Evolutionary conservation across 371 early-diverging fungal species (phyloP).

Genomic region (Gilbertella persicaria): DNA sequence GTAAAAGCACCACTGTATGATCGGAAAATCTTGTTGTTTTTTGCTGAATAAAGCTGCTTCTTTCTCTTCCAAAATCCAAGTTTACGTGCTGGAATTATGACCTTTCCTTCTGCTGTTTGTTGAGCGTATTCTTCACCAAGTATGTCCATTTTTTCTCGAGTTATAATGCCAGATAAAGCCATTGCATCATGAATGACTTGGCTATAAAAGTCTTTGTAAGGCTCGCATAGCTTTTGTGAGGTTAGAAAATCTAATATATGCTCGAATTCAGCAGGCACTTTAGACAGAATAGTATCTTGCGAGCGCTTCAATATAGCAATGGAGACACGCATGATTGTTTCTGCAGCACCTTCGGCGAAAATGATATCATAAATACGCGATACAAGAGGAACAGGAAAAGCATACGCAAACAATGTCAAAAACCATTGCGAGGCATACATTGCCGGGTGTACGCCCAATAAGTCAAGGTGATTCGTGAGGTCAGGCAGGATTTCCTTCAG

Average conservation of each 20-base stretch:
- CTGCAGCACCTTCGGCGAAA: constrained; percentile 84
- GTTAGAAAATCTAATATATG: constrained; percentile 74
- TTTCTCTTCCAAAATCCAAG: constrained; percentile 18
- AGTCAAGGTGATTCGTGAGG: constrained; percentile 69
- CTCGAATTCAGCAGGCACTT: constrained; percentile 76
- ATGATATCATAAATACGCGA: constrained; percentile 83
- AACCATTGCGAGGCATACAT: constrained; percentile 96
- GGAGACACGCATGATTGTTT: constrained; percentile 86
- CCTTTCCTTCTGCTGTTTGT: not conserved
- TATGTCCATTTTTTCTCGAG: constrained; percentile 64
- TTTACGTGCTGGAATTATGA: not conserved
- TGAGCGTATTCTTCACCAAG: not conserved
- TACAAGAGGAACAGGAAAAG: constrained; percentile 77
- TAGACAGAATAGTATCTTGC: constrained; percentile 57
- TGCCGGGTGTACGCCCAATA: constrained; percentile 75
- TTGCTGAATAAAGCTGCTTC: not conserved
- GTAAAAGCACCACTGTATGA: not conserved
- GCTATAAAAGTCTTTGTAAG: constrained; percentile 64
- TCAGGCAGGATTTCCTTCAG: constrained; percentile 79
- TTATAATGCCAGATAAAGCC: constrained; percentile 65
- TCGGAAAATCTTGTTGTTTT: not conserved
- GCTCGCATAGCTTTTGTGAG: constrained; percentile 71
- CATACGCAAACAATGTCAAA: constrained; percentile 88
- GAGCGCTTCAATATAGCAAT: constrained; percentile 85
- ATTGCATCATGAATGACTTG: constrained; percentile 80